Percentiles rank a stretch among this genome's conserved stretches.
These are phyloP conservation scores for Auriculariales sp. DNA, from an alignment of 768 basidiomycete species.

Conservation along the genomic window DNA sequence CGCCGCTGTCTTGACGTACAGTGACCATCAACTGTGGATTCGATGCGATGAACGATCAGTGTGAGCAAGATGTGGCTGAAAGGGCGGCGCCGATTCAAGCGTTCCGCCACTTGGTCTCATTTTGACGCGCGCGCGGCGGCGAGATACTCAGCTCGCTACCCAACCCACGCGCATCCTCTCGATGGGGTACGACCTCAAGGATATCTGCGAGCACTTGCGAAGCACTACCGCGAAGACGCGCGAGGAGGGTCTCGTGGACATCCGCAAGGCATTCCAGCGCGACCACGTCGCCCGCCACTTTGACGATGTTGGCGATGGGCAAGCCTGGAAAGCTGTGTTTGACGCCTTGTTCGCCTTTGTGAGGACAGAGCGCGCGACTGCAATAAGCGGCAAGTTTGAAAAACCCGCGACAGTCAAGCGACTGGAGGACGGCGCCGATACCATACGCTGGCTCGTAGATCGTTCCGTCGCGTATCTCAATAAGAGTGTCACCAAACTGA, in stretches of 20 bases:
- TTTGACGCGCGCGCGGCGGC: too few relatives aligned
- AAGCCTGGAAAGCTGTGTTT: constrained; percentile 52
- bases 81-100: too few relatives aligned
- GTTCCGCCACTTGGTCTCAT: too few relatives aligned
- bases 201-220: constrained; percentile 4
- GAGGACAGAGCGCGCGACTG: constrained; percentile 40
- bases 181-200: not conserved
- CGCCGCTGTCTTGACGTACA: too few relatives aligned
- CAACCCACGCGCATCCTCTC: too few relatives aligned
- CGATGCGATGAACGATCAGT: too few relatives aligned
- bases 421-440: constrained; percentile 48
- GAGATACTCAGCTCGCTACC: too few relatives aligned
- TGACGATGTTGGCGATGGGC: constrained; percentile 25
- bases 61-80: too few relatives aligned
- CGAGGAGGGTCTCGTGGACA: constrained; percentile 39
- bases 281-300: constrained; percentile 27
- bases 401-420: constrained; percentile 36
- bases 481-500: constrained; percentile 34
- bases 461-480: constrained; percentile 41
- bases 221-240: constrained; percentile 59
- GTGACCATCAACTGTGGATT: too few relatives aligned
- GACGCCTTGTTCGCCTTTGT: constrained; percentile 60
- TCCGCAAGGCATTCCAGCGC: constrained; percentile 37
- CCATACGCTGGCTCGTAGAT: constrained; percentile 63
- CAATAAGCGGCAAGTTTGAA: constrained; percentile 24